phyloP scores from a whole-genome alignment of 2,329 filamentous ascomycete species.

The Colletotrichum cuscutae region DNA sequence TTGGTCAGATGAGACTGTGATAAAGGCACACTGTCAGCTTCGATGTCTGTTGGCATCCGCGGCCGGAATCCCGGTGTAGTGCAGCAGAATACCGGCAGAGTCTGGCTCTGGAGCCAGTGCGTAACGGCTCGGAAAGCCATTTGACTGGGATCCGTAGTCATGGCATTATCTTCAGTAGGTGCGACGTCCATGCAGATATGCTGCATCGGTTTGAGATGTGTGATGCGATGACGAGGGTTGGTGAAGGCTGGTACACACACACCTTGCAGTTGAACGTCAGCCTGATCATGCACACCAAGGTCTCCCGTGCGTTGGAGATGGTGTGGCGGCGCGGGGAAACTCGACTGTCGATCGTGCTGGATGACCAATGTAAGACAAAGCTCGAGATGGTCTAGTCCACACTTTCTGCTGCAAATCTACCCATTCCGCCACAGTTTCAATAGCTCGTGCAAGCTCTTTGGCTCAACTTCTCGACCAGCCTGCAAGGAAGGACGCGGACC shows the following conservation, averaged over 20 bases:
- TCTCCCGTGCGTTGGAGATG: constrained; percentile 30
- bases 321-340: constrained; percentile 33
- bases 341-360: constrained; percentile 23
- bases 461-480: background rate
- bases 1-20: constrained; percentile 34
- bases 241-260: constrained; percentile 16
- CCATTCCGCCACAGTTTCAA: background rate
- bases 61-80: constrained; percentile 32
- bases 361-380: constrained; percentile 32
- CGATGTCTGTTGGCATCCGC: constrained; percentile 30
- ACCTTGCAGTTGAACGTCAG: constrained; percentile 25
- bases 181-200: constrained; percentile 35
- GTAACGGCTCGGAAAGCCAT: constrained; percentile 36
- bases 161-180: constrained; percentile 34
- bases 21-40: constrained; percentile 31
- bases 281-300: constrained; percentile 24
- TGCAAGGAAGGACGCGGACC: constrained; percentile 20
- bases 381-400: constrained; percentile 14
- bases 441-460: background rate
- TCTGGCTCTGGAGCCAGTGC: constrained; percentile 35
- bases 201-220: constrained; percentile 26
- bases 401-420: constrained; percentile 8
- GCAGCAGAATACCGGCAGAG: constrained; percentile 35
- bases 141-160: constrained; percentile 36
- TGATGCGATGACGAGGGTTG: constrained; percentile 33